A percentile compares a stretch with the other conserved stretches of the same genome.
Conservation (phyloP, 2,329 filamentous ascomycete genomes). For the Didymella pinodella region DNA sequence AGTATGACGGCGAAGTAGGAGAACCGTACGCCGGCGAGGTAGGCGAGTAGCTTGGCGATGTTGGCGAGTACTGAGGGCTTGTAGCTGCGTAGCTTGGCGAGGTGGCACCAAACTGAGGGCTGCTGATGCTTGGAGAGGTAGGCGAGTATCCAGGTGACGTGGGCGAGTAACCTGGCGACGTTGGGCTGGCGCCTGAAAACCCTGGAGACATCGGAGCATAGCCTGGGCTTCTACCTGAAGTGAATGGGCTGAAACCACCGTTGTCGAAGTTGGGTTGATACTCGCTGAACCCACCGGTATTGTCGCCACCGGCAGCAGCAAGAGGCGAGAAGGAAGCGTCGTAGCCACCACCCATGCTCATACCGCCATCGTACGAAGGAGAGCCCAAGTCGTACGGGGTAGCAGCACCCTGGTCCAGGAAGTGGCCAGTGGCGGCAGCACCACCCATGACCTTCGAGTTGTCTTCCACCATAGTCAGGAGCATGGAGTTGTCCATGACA, state of each 20-base stretch:
- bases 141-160: conserved; percentile 61
- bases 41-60: conserved; percentile 67
- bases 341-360: conserved; percentile 67
- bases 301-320: conserved; percentile 69
- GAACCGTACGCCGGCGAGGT: conserved; percentile 60
- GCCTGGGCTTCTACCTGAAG: conserved; percentile 68
- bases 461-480: conserved; percentile 92
- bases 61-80: conserved; percentile 60
- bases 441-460: conserved; percentile 73
- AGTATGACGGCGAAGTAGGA: conserved; percentile 54
- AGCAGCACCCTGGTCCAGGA: conserved; percentile 78
- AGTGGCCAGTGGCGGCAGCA: conserved; percentile 76
- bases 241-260: conserved; percentile 72
- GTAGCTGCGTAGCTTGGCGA: conserved; percentile 62
- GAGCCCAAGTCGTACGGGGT: conserved; percentile 87
- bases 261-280: conserved; percentile 58
- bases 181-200: conserved; percentile 50
- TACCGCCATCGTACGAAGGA: conserved; percentile 67
- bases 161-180: conserved; percentile 58
- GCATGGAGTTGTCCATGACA: conserved; percentile 91
- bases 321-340: conserved; percentile 77
- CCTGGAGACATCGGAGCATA: conserved; percentile 70
- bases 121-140: conserved; percentile 70
- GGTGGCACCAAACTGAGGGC: conserved; percentile 61
- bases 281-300: conserved; percentile 62